Evolutionary conservation across 331 rosid species (phyloP).

Genomic region (Saraca asoca): DNA sequence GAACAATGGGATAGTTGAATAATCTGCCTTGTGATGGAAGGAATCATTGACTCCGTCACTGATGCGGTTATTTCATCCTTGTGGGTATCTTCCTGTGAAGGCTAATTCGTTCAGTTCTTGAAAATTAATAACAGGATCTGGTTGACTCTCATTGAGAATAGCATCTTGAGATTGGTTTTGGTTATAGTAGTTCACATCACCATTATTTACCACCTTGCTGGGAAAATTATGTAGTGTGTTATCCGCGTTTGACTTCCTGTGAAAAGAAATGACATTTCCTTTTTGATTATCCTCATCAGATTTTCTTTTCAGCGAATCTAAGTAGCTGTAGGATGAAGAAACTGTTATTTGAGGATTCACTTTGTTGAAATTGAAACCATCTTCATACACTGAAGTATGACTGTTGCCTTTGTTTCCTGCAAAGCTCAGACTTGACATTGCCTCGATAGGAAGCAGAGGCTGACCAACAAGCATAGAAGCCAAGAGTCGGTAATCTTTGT

Average conservation of each 20-base stretch:
- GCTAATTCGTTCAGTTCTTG: constrained; percentile 43
- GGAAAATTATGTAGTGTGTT: constrained; percentile 32
- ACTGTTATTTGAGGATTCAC: constrained; percentile 41
- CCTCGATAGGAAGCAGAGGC: constrained; percentile 42
- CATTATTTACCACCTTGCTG: constrained; percentile 27
- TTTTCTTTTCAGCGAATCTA: constrained; percentile 38
- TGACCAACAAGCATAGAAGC: constrained; percentile 64
- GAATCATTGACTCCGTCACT: constrained; percentile 19
- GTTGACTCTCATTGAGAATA: constrained; percentile 34
- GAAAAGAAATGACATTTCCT: constrained; percentile 41
- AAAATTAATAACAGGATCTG: constrained; percentile 39
- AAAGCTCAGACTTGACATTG: constrained; percentile 36
- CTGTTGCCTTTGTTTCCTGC: constrained; percentile 34
- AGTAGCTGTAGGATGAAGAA: constrained; percentile 42
- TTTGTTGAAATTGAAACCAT: constrained; percentile 38
- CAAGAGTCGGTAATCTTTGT: constrained; percentile 52
- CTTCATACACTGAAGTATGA: constrained; percentile 34
- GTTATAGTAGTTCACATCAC: constrained; percentile 33
- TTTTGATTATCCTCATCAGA: constrained; percentile 40
- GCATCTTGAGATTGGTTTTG: constrained; percentile 40
- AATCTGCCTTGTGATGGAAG: constrained; percentile 21
- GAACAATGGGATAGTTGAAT: constrained; percentile 16
- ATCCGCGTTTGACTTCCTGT: constrained; percentile 32
- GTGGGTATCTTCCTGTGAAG: constrained; percentile 38
- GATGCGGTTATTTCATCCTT: constrained; percentile 14